Conservation (phyloP, 164 flowering plant genomes). For the Cinnamomum chago region DNA sequence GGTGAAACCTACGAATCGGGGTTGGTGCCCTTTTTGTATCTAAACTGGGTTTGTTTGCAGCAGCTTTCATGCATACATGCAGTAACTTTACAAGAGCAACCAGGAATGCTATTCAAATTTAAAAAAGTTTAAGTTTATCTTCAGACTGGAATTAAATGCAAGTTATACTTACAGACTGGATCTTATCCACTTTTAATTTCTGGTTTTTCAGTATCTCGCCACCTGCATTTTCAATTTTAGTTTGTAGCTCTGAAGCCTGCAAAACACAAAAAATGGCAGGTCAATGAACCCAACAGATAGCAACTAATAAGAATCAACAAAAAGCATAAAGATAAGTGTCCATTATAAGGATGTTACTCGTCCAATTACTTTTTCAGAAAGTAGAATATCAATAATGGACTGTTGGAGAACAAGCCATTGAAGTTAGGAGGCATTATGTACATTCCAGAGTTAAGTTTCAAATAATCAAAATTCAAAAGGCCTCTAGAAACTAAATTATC, state of each 20-base stretch:
- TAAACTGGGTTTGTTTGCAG: too few relatives aligned
- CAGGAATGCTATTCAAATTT: too few relatives aligned
- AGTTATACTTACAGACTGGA: constrained; percentile 74
- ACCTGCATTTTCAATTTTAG: constrained; percentile 90
- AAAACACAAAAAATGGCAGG: constrained; percentile 4
- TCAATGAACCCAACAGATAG: not conserved
- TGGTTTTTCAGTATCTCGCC: constrained; percentile 79
- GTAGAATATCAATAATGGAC: too few relatives aligned
- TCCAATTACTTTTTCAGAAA: too few relatives aligned
- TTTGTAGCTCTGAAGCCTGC: constrained; percentile 80
- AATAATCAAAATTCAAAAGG: not conserved
- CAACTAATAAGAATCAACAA: not conserved
- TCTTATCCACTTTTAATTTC: constrained; percentile 63
- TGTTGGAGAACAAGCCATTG: not conserved
- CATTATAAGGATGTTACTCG: too few relatives aligned
- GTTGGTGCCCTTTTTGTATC: too few relatives aligned
- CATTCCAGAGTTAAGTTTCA: not conserved
- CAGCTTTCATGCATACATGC: too few relatives aligned
- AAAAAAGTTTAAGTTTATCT: too few relatives aligned
- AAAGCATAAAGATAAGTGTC: not conserved
- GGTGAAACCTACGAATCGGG: too few relatives aligned
- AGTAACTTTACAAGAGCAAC: too few relatives aligned
- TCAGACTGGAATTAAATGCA: too few relatives aligned
- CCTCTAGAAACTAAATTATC: not conserved
- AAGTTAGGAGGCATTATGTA: not conserved